phyloP scores from a whole-genome alignment of 164 flowering plant genomes.

The Macadamia integrifolia region DNA sequence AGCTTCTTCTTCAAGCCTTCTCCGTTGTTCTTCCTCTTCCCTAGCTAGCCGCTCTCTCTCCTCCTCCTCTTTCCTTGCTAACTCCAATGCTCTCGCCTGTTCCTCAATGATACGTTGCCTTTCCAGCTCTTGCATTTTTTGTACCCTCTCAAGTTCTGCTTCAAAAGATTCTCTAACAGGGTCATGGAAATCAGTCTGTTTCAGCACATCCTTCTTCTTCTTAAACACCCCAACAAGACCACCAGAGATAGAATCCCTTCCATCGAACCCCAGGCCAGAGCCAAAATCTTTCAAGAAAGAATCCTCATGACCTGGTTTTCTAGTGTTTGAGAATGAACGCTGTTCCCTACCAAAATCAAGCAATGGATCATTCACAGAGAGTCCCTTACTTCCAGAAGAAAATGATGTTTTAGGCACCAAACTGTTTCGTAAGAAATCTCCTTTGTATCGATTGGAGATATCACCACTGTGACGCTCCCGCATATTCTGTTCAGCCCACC shows the following conservation, averaged over 20 bases:
- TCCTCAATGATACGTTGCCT: constrained; percentile 76
- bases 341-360: constrained; percentile 57
- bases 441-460: constrained; percentile 34
- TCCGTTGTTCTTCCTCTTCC: constrained; percentile 74
- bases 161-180: constrained; percentile 98
- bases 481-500: constrained; percentile 34
- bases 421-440: constrained; percentile 37
- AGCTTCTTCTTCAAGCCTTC: constrained; percentile 81
- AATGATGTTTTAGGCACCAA: constrained; percentile 37
- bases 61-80: constrained; percentile 85
- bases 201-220: constrained; percentile 70
- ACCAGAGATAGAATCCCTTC: constrained; percentile 60
- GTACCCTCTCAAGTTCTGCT: constrained; percentile 97
- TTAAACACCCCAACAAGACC: constrained; percentile 57
- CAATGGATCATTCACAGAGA: constrained; percentile 40
- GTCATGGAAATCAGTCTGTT: constrained; percentile 73
- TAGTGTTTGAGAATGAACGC: constrained; percentile 37
- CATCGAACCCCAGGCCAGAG: constrained; percentile 42
- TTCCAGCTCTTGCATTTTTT: constrained; percentile 89
- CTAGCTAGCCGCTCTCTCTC: constrained; percentile 61
- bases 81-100: constrained; percentile 78
- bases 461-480: constrained; percentile 40
- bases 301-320: constrained; percentile 55
- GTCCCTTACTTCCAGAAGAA: constrained; percentile 40
- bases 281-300: constrained; percentile 48